Percentiles rank a stretch among this genome's conserved stretches.
These are phyloP conservation scores for Bipolaris bicolor DNA, from an alignment of 2,329 filamentous ascomycete species.

Conservation along the genomic window DNA sequence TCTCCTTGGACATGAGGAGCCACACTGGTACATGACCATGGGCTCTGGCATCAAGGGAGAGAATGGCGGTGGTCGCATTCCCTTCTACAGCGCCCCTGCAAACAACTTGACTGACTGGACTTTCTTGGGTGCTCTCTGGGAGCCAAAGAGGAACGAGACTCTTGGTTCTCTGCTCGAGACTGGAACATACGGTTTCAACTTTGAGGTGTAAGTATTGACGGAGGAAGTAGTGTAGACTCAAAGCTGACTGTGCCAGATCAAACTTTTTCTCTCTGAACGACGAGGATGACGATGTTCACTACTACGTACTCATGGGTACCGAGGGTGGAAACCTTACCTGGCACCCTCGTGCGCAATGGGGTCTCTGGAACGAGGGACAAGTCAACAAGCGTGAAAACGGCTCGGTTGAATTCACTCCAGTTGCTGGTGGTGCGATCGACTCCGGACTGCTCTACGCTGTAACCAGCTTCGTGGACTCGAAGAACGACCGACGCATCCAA, in stretches of 20 bases:
- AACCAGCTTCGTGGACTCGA: conserved; percentile 56
- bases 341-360: conserved; percentile 50
- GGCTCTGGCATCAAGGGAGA: conserved; percentile 57
- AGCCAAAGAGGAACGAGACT: conserved; percentile 52
- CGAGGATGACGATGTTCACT: conserved; percentile 52
- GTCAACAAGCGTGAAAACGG: conserved; percentile 53
- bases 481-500: conserved; percentile 56
- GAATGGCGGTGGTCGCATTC: conserved; percentile 54
- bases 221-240: neutral
- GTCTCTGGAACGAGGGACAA: conserved; percentile 55
- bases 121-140: conserved; percentile 56
- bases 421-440: conserved; percentile 53
- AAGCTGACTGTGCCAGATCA: conserved; percentile 33
- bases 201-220: conserved; percentile 48
- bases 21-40: conserved; percentile 55
- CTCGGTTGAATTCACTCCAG: conserved; percentile 53
- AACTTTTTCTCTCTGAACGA: conserved; percentile 56
- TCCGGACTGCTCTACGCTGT: conserved; percentile 55
- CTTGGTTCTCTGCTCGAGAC: conserved; percentile 52
- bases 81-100: conserved; percentile 55
- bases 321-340: conserved; percentile 55
- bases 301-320: conserved; percentile 53
- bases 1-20: conserved; percentile 50
- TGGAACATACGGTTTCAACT: conserved; percentile 56
- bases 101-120: conserved; percentile 55